Base-by-base conservation (phyloP, 108 stramenopile genomes). In the Cyclotella kingstonii region DNA sequence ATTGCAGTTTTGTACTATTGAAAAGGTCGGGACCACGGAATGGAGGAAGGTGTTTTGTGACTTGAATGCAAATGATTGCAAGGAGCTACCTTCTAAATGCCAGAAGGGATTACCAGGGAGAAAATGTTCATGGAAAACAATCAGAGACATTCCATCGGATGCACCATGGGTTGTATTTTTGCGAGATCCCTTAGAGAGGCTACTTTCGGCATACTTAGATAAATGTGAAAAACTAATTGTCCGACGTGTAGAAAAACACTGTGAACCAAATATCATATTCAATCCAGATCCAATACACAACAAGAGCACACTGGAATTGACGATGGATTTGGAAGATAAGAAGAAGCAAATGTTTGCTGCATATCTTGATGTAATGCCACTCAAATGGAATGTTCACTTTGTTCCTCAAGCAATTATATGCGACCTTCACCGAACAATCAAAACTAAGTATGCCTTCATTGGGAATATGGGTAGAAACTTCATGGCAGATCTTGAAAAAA, bases 301-400 rank as follows among this genome's bases (percentile, higher is more conserved):
- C 0, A 42, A 9, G 1, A 36, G 43, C 8, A 52, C 53, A 41
- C 33, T 30, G 9, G 28, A 57, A 21, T 58, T 63, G 44, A 45
- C 44, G 35, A 51, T 40, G 3, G 63, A 56, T 29, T 42, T 77
- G 18, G 51, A 66, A n/a, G 52, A 29, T 28, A 60, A 68, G 8
- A 35, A 64, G 11, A 69, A 64, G 45, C 53, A 43, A 33, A 43
- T 78, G 43, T 81, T 84, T 59, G 75, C 70, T 27, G 74, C 78
- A 7, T 84, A 78, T 45, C 71, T 84, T 18, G 79, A 81, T 39
- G 52, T 63, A 3, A 49, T 77, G 36, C 84, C 84, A 2, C 73
- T 85, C 33, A 56, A 63, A 35, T 85, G 84, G 84, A 78, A 85
- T 48, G 8, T 80, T 1, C 84, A 85, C 56, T 85, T 85, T 60